Evolutionary conservation across 192 early-diverging fungal genomes (phyloP), one percentile per base, ranked within the genome.

Genomic region (Backusella westeae): DNA sequence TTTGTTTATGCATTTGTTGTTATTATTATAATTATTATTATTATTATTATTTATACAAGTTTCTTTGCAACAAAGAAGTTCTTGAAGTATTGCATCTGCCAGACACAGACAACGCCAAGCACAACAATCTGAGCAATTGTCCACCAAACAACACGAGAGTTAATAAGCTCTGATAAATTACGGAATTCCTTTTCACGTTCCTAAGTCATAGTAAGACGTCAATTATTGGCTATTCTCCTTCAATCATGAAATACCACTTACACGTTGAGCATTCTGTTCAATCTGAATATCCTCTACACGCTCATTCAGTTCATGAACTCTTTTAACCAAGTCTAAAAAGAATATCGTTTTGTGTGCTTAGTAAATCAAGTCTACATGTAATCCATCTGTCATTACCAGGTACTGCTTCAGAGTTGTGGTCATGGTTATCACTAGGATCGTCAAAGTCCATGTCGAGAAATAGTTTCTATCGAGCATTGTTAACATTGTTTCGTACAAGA

Each of bases 161-260:
- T 99, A 74, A 94, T 94, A 9, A 83, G 81, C 81, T 97, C 93
- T 42, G 93, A 95, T 72, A 90, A 88, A 77, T 94, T 85, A 74
- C 97, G 91, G 87, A 98, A 98, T 87, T 95, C 95, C 32, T 85
- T 87, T 80, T 99, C 96, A 34, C 93, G 87, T 74, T 96, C 94
- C 92, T 95, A 76, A 63, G 29, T 4, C 8, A 53, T 34, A 70
- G 17, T 23, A 42, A 79, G 41, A 77, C 75, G 46, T 44, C 15
- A 75, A 26, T 73, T 26, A 26, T 5, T 5, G 21, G 0, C 10
- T 32, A 34, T 35, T 19, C 10, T 12, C 34, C n/a, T 2, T 23
- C 32, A 21, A 34, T 36, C 36, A 42, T 36, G 34, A 12, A 21
- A 21, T 14, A 0, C 17, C 39, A 83, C 88, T 85, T 86, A 94